A percentile compares a stretch with the other conserved stretches of the same genome.
phyloP scores from a whole-genome alignment of 2,329 filamentous ascomycete species.

The Penicillium sp. region DNA sequence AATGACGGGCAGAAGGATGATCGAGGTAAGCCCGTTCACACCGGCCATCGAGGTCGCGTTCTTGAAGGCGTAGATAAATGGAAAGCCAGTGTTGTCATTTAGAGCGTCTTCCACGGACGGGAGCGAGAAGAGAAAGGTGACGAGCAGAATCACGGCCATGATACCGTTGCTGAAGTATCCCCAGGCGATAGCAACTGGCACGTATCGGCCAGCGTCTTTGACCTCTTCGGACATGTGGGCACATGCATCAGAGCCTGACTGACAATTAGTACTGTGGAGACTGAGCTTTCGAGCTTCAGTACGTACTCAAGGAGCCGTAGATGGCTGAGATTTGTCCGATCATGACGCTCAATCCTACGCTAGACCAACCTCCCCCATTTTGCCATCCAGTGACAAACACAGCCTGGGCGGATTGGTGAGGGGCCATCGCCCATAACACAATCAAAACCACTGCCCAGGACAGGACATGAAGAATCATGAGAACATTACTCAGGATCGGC shows the following conservation, averaged over 20 bases:
- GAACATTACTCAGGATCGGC: constrained; percentile 37
- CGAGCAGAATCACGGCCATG: constrained; percentile 44
- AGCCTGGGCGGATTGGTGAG: constrained; percentile 24
- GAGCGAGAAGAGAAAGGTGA: constrained; percentile 46
- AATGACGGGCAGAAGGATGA: constrained; percentile 44
- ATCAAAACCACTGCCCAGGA: constrained; percentile 38
- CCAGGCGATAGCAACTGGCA: constrained; percentile 48
- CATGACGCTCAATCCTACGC: constrained; percentile 37
- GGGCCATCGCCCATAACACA: constrained; percentile 33
- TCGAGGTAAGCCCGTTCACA: constrained; percentile 36
- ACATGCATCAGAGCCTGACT: constrained; percentile 28
- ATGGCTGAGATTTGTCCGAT: constrained; percentile 39
- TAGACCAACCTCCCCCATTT: constrained; percentile 39
- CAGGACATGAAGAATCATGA: constrained; percentile 41
- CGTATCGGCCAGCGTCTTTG: constrained; percentile 45
- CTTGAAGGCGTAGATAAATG: constrained; percentile 52
- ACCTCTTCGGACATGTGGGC: constrained; percentile 50
- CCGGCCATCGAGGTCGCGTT: constrained; percentile 24
- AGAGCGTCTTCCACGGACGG: constrained; percentile 36
- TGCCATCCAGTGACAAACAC: constrained; percentile 39
- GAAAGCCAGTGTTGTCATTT: constrained; percentile 44
- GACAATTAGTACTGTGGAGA: neutral
- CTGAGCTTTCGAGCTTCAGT: neutral
- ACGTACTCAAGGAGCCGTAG: constrained; percentile 31
- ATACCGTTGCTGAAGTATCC: constrained; percentile 48